Evolutionary conservation across 192 early-diverging fungal genomes (phyloP).

Genomic region (Ambispora gerdemannii): DNA sequence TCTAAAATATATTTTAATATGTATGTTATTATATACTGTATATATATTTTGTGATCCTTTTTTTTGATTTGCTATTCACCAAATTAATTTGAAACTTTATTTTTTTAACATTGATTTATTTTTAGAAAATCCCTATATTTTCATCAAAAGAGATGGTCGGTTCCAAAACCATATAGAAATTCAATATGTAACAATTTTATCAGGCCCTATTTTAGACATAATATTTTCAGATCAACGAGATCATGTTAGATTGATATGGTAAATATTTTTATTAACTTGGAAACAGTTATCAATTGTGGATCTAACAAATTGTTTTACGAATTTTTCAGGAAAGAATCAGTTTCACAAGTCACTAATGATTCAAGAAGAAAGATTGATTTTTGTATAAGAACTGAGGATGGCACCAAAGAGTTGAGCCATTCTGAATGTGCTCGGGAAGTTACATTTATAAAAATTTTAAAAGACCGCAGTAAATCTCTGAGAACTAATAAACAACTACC

Average conservation of each 20-base stretch:
- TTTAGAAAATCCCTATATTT: conserved; percentile 22
- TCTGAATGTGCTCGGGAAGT: conserved; percentile 16
- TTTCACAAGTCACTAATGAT: conserved; percentile 10
- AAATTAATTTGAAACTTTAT: conserved; percentile 12
- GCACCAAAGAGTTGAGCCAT: conserved; percentile 21
- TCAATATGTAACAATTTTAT: conserved; percentile 16
- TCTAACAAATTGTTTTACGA: conserved; percentile 3
- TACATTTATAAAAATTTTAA: conserved; percentile 8
- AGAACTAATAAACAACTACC: conserved; percentile 25
- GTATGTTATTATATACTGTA: conserved; percentile 26
- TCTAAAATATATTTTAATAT: conserved; percentile 13
- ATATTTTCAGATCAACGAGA: conserved; percentile 25
- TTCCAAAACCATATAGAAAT: conserved; percentile 22
- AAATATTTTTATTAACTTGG: background rate
- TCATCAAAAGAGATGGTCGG: conserved; percentile 11
- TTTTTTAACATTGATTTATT: conserved; percentile 23
- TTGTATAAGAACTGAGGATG: conserved; percentile 6
- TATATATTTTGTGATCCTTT: background rate
- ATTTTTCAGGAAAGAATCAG: conserved; percentile 21
- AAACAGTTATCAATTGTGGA: conserved; percentile 7
- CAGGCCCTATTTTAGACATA: conserved; percentile 23
- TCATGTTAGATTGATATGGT: conserved; percentile 24
- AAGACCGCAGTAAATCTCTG: conserved; percentile 24
- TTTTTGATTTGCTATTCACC: conserved; percentile 15
- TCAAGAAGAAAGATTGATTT: conserved; percentile 28